Evolutionary conservation across 768 basidiomycete species (phyloP).

Genomic region (Pleurotus citrinopileatus): DNA sequence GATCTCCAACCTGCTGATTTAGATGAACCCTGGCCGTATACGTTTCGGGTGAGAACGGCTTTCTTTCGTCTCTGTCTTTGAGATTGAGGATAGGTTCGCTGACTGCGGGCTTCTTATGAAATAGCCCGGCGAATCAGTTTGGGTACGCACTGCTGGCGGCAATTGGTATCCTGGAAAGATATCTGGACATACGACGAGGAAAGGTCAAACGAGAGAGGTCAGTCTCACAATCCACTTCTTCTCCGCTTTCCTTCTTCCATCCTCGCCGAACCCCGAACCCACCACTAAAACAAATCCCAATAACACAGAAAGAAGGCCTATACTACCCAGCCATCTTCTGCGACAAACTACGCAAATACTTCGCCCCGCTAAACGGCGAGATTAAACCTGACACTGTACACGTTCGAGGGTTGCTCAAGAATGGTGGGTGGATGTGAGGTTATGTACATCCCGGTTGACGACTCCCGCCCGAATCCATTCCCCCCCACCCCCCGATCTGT

Average conservation of each 20-base stretch:
- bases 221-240: constrained; percentile 12
- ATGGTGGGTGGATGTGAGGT: constrained; percentile 46
- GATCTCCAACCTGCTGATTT: constrained; percentile 34
- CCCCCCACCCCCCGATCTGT: no score
- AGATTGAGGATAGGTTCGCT: no score
- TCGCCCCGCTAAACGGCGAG: constrained; percentile 63
- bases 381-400: constrained; percentile 56
- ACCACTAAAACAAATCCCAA: neutral
- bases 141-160: constrained; percentile 48
- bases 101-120: no score
- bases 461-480: no score
- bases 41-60: constrained; percentile 45
- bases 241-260: neutral
- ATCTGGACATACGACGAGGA: constrained; percentile 39
- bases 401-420: constrained; percentile 43
- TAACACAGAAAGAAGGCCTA: constrained; percentile 42
- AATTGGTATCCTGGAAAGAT: constrained; percentile 53
- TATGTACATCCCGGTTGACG: no score
- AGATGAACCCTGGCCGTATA: constrained; percentile 50
- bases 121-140: constrained; percentile 48
- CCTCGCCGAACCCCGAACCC: neutral
- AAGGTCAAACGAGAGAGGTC: constrained; percentile 47
- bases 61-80: neutral
- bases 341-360: constrained; percentile 51
- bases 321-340: constrained; percentile 54